These are phyloP conservation scores for Quercus mongolica DNA, from an alignment of 306 rosid genomes.

Conservation along the genomic window DNA sequence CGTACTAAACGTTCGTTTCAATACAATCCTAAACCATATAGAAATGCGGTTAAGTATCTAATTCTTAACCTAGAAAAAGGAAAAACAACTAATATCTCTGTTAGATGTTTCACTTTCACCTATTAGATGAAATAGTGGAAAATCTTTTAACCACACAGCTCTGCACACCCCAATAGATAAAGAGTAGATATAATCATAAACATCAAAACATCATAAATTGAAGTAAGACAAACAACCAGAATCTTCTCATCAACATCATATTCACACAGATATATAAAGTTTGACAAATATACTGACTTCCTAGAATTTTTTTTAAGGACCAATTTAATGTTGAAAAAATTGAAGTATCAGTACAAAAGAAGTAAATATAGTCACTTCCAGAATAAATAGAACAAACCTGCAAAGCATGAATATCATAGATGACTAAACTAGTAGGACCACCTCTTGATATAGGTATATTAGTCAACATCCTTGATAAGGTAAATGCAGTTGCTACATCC, in stretches of 20 bases:
- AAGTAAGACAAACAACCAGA: background rate
- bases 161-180: background rate
- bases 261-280: background rate
- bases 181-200: background rate
- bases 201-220: background rate
- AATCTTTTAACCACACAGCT: background rate
- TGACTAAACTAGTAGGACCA: conserved; percentile 90
- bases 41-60: background rate
- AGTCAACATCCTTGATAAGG: conserved; percentile 91
- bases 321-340: background rate
- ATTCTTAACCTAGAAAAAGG: background rate
- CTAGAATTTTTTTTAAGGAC: background rate
- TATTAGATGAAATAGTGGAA: background rate
- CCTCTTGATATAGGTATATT: conserved; percentile 95
- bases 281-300: background rate
- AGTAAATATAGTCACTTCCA: conserved; percentile 1
- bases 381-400: conserved; percentile 56
- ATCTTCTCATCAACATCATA: background rate
- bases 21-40: background rate
- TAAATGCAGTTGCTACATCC: conserved; percentile 98
- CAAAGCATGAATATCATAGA: conserved; percentile 93
- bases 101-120: background rate
- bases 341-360: conserved; percentile 6
- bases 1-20: background rate
- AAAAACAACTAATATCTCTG: background rate